Evolutionary conservation across 2,329 filamentous ascomycete genomes (phyloP).

Genomic region (Nannizziopsis barbatae): DNA sequence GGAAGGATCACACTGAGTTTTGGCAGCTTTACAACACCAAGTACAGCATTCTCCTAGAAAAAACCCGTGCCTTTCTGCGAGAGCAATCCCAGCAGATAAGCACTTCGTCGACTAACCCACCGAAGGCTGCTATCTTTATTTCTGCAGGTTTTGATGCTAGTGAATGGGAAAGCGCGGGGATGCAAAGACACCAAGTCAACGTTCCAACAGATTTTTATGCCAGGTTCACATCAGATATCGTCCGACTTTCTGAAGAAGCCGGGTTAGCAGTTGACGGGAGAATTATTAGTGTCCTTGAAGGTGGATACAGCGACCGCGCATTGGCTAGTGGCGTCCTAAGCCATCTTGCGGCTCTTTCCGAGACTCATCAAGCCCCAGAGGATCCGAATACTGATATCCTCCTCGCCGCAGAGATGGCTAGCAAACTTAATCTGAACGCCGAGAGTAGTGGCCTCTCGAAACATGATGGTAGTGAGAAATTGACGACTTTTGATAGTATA

Average conservation of each 20-base stretch:
- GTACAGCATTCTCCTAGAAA: slow-evolving; percentile 67
- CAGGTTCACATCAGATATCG: slow-evolving; percentile 73
- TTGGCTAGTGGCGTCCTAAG: slow-evolving; percentile 79
- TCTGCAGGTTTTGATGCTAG: slow-evolving; percentile 96
- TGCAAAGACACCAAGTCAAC: slow-evolving; percentile 93
- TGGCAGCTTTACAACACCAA: slow-evolving; percentile 76
- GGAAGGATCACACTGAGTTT: slow-evolving; percentile 73
- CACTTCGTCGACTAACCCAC: slow-evolving; percentile 46
- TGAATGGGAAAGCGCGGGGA: slow-evolving; percentile 80
- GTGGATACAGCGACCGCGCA: slow-evolving; percentile 89
- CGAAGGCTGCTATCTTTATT: slow-evolving; percentile 82
- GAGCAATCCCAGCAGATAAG: slow-evolving; percentile 57
- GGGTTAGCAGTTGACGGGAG: slow-evolving; percentile 67
- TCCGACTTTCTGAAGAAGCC: slow-evolving; percentile 69
- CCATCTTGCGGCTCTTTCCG: slow-evolving; percentile 72
- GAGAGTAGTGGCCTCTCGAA: slow-evolving; percentile 16
- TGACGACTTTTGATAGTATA: slow-evolving; percentile 49
- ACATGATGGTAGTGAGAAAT: slow-evolving; percentile 12
- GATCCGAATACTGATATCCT: slow-evolving; percentile 29
- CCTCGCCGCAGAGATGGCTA: slow-evolving; percentile 49
- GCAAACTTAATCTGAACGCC: slow-evolving; percentile 25
- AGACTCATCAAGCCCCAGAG: slow-evolving; percentile 27
- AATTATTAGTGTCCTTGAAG: slow-evolving; percentile 86
- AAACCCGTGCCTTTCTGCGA: slow-evolving; percentile 66
- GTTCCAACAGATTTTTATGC: slow-evolving; percentile 97